Base-by-base conservation (phyloP, 2,329 filamentous ascomycete genomes). In the Coniochaeta prunicola region DNA sequence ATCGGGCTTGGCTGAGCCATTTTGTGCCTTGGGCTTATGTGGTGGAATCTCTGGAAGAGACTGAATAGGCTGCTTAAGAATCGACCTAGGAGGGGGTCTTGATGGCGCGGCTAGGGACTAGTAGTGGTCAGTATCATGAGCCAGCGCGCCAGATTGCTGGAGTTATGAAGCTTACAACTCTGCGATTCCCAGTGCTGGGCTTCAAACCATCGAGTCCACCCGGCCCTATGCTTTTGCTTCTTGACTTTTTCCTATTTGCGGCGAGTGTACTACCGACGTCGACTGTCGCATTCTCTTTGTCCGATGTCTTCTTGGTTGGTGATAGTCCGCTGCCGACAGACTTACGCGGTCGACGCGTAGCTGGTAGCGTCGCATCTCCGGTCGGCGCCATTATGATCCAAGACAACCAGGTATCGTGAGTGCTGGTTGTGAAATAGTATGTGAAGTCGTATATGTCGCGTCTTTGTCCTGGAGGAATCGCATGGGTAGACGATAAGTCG, bases 221-320 rank as follows among this genome's bases (percentile, higher is more conserved):
- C 17, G 94, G 93, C 2, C 94, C 94, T 65, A 99, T 87, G 75
- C 93, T 97, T 79, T 97, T 97, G 75, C 93, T 97, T 64, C 94
- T 87, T 60, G 88, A 90, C 75, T 92, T 93, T 76, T 81, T 82
- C 62, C 81, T 77, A 68, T 73, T 79, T 60, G 77, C 77, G 31
- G 77, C 79, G 64, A 80, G 69, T 59, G 77, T 74, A 63, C 81
- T 80, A 61, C 79, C 81, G 59, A 89, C 72, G 64, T 91, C 87
- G 48, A 87, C 75, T 3, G 87, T 90, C 68, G 83, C 81, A 79
- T 96, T 96, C 70, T 96, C 91, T 73, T 91, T 92, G 67, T 91
- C 88, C 63, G 80, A 74, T 38, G 75, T 73, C 71, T 76, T 83
- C 66, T 68, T 79, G 66, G 68, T 75, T 72, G 73, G 82, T 67